Conservation (phyloP, 2,329 filamentous ascomycete genomes). For the Diaporthe ampelina region DNA sequence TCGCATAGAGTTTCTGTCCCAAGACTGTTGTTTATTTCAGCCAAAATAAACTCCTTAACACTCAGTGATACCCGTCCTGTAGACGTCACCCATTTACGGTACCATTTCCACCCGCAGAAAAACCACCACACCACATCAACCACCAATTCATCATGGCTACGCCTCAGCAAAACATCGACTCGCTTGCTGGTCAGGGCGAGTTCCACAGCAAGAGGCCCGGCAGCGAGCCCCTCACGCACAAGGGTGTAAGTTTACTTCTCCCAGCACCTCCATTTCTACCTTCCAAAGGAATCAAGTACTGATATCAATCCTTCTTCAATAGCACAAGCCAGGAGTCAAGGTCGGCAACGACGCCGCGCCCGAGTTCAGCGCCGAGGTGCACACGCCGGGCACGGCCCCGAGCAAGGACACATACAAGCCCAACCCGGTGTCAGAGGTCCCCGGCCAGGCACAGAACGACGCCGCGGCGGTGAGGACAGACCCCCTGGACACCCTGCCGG, state of each 20-base stretch:
- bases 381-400: conserved; percentile 75
- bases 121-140: neutral
- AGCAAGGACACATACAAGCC: conserved; percentile 56
- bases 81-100: too few species aligned
- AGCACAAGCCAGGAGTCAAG: conserved; percentile 76
- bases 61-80: neutral
- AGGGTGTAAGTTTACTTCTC: too few species aligned
- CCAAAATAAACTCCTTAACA: neutral
- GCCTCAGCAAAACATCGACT: conserved; percentile 62
- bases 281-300: conserved; percentile 13
- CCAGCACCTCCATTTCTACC: too few species aligned
- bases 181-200: conserved; percentile 67
- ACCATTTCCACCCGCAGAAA: neutral
- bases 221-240: conserved; percentile 65
- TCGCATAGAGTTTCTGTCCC: too few species aligned
- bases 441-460: conserved; percentile 53
- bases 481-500: conserved; percentile 56
- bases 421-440: conserved; percentile 52
- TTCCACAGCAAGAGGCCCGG: conserved; percentile 66
- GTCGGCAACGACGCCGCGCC: conserved; percentile 70
- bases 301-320: conserved; percentile 39
- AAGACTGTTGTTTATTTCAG: too few species aligned
- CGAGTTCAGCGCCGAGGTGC: conserved; percentile 74
- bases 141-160: conserved; percentile 62
- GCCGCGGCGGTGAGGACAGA: conserved; percentile 46